These are phyloP conservation scores for Punctularia strigosozonata DNA, from an alignment of 768 basidiomycete species.

Conservation along the genomic window DNA sequence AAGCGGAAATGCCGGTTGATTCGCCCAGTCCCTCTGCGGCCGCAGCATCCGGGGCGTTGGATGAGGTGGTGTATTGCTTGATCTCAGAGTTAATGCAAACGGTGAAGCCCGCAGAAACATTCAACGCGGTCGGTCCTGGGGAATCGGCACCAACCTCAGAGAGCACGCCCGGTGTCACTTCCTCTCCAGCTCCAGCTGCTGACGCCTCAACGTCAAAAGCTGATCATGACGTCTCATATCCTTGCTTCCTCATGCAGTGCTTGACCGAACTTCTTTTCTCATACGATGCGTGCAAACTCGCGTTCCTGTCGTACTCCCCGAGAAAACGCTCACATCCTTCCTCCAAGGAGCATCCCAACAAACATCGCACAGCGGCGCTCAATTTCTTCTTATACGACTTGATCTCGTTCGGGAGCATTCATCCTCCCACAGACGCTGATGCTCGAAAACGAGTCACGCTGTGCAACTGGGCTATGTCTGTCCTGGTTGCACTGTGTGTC, in stretches of 20 bases:
- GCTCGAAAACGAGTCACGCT: conserved; percentile 46
- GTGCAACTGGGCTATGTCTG: conserved; percentile 82
- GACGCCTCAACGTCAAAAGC: background rate
- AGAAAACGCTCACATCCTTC: conserved; percentile 48
- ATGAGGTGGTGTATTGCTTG: conserved; percentile 58
- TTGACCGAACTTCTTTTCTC: conserved; percentile 89
- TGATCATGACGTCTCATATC: conserved; percentile 32
- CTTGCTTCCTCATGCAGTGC: conserved; percentile 83
- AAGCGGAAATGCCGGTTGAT: background rate
- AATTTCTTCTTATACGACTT: conserved; percentile 78
- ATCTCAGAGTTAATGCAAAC: conserved; percentile 57
- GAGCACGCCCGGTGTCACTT: background rate
- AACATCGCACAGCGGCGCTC: conserved; percentile 53
- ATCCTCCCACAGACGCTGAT: conserved; percentile 43
- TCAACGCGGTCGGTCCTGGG: background rate
- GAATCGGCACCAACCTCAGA: background rate
- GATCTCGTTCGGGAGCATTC: conserved; percentile 64
- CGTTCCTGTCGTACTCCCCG: conserved; percentile 70
- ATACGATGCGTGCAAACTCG: conserved; percentile 82
- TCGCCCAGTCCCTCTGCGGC: conserved; percentile 1
- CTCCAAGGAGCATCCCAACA: conserved; percentile 51
- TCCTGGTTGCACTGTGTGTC: conserved; percentile 87
- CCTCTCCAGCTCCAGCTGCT: background rate
- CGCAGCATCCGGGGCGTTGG: conserved; percentile 32
- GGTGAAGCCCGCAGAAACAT: conserved; percentile 22